Conservation (phyloP, 306 rosid genomes). For the Pterocarpus macrocarpus region DNA sequence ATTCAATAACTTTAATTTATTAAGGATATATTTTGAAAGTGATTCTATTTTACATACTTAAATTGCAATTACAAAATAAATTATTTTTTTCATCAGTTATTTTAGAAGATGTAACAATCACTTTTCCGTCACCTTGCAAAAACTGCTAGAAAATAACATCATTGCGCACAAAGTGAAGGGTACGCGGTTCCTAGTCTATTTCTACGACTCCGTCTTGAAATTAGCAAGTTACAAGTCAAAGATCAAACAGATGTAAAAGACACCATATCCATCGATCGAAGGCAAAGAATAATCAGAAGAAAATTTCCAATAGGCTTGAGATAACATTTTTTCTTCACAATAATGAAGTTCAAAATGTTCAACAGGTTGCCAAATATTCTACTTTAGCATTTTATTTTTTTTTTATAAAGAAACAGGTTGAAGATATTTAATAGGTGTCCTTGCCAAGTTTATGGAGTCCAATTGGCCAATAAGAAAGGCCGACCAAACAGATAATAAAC, state of each 20-base stretch:
- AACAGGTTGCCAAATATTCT: neutral
- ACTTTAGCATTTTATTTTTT: neutral
- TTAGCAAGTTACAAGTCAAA: too few species aligned
- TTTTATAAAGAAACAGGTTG: too few species aligned
- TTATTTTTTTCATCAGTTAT: too few species aligned
- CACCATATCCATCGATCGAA: neutral
- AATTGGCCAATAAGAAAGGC: too few species aligned
- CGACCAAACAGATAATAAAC: too few species aligned
- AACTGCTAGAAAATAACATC: conserved; percentile 27
- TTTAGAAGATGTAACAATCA: neutral
- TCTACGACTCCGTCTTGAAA: too few species aligned
- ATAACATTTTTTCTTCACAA: neutral
- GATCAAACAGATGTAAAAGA: neutral
- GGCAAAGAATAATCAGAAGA: neutral
- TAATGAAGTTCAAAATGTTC: neutral
- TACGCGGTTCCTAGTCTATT: neutral
- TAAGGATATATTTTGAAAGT: too few species aligned
- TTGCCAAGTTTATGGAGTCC: too few species aligned
- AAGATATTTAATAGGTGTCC: too few species aligned
- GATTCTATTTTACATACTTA: too few species aligned
- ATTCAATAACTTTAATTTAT: too few species aligned
- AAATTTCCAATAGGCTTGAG: neutral
- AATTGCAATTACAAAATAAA: too few species aligned
- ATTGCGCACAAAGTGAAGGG: conserved; percentile 9
- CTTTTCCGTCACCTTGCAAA: conserved; percentile 19